Evolutionary conservation across 1,139 yeast species (phyloP), one percentile per base, ranked within the genome.

Genomic region (Candida pseudocylindracea): DNA sequence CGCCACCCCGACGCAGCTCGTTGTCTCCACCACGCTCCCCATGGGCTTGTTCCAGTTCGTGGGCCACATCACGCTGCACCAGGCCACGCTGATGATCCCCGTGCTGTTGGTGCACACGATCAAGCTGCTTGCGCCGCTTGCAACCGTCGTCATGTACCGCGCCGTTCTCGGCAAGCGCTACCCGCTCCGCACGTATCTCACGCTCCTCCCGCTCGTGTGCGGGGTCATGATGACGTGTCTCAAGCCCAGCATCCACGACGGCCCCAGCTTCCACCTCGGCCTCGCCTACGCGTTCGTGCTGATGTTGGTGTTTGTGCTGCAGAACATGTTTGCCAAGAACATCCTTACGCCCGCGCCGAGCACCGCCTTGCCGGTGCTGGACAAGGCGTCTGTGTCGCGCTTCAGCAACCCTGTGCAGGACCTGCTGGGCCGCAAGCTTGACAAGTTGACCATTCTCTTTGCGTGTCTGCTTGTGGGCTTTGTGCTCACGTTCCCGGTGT

Each of bases 41-140:
- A 79, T 85, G 93, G 96, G 95, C 3, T 56, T 72, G 36, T 85
- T 85, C 53, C 96, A 85, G 54, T 76, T 85, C 39, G 57, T 73
- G 26, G 96, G 96, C 12, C 96, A 85, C 50, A 68, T 83, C 37
- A 69, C 92, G 10, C 70, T 92, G 6, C 93, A 83, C 49, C 76
- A 78, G 50, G 88, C 96, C 20, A 81, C 94, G 2, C 67, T 83
- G 2, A 53, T 75, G 38, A 78, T 85, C 32, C 94, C 95, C 0
- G 94, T 85, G 12, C 78, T 93, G 5, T 55, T 85, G 40, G 94
- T 85, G 25, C 94, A 83, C 50, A 83, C 94, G 12, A 72, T 85
- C 42, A 85, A 85, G 53, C 88, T 94, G 1, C 58, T 83, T 31
- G 74, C 93, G 31, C 96, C 96, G 2, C 58, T 85, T 29, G 66